A percentile compares a stretch with the other conserved stretches of the same genome.
Evolutionary conservation across 1,284 basidiomycete genomes (phyloP).

Genomic region (Cutaneotrichosporon sp.): DNA sequence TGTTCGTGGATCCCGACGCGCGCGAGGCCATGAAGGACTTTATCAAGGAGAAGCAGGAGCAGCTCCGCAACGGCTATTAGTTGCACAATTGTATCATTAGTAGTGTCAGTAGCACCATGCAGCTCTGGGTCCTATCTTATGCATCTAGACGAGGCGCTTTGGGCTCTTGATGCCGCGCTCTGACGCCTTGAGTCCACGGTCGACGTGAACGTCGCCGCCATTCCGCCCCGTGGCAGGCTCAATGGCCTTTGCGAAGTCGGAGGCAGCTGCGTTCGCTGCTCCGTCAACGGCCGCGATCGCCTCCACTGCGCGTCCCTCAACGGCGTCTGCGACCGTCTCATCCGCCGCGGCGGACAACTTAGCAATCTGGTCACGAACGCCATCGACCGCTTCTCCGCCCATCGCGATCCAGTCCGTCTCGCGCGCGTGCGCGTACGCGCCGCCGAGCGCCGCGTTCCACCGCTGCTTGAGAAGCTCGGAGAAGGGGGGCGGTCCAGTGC

Average conservation of each 20-base stretch:
- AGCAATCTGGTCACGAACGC: constrained; percentile 10
- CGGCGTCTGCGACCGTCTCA: constrained; percentile 1
- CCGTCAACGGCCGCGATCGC: not conserved
- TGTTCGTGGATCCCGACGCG: constrained; percentile 44
- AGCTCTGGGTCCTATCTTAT: constrained; percentile 13
- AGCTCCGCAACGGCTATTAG: constrained; percentile 30
- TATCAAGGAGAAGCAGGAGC: constrained; percentile 38
- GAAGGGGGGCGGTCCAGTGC: constrained; percentile 29
- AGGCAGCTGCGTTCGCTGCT: not conserved
- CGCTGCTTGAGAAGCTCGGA: constrained; percentile 32
- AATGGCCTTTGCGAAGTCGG: not conserved
- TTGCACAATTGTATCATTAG: constrained; percentile 7
- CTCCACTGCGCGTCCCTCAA: not conserved
- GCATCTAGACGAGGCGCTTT: constrained; percentile 25
- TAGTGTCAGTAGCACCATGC: not conserved
- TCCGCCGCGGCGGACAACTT: constrained; percentile 6
- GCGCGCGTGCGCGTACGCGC: constrained; percentile 28
- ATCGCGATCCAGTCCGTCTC: constrained; percentile 37
- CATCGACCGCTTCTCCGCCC: constrained; percentile 22
- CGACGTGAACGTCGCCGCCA: constrained; percentile 8
- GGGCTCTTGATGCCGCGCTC: constrained; percentile 15
- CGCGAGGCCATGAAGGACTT: constrained; percentile 47
- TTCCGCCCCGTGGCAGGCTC: not conserved
- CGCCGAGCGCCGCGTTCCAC: constrained; percentile 43
- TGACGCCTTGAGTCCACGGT: constrained; percentile 16